Base-by-base conservation (phyloP, 2,329 filamentous ascomycete genomes). In the Fusarium albidum region DNA sequence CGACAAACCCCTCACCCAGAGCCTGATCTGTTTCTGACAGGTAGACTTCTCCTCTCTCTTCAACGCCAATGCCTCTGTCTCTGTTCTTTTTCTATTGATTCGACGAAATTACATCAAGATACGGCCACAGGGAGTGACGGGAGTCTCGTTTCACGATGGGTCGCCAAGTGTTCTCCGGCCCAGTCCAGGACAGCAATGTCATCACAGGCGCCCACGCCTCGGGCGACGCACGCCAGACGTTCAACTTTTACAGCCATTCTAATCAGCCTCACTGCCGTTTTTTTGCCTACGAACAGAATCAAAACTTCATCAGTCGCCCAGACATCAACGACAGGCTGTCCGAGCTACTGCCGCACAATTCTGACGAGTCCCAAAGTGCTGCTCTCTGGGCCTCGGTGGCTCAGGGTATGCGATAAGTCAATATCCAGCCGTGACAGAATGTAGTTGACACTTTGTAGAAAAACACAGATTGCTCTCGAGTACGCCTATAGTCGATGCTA, bases 391-490 rank as follows among this genome's bases (percentile, higher is more conserved):
- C 1, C 51, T 61, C 0, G 58, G 49, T 9, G 60, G 61, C 3
- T 58, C 59, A 28, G 56, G 59, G 56, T 62, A 51, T 12, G 34
- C 14, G 5, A 4, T 55, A 47, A 45, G 10, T 21, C 1, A 11
- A 10, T 14, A 9, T 12, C 2, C 1, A 11, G 5, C 14, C 11
- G 13, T 18, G 13, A 10, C 6, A 6, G 3, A 37, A 6, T 2
- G 2, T 25, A 1, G 4, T 41, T 55, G 6, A 55, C 4, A 55
- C 32, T 10, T n/a, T 2, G 11, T 12, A 74, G 73, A 1, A 76
- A 76, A 65, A 74, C 73, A 0, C 72, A 75, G 42, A 64, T 76
- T 14, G 72, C 72, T 2, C 57, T 75, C 4, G 65, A 73, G 11
- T 75, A 70, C 49, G 71, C 70, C 2, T 71, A 73, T 48, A 42